Conservation (phyloP, 768 basidiomycete genomes). For the Kwoniella pini region DNA sequence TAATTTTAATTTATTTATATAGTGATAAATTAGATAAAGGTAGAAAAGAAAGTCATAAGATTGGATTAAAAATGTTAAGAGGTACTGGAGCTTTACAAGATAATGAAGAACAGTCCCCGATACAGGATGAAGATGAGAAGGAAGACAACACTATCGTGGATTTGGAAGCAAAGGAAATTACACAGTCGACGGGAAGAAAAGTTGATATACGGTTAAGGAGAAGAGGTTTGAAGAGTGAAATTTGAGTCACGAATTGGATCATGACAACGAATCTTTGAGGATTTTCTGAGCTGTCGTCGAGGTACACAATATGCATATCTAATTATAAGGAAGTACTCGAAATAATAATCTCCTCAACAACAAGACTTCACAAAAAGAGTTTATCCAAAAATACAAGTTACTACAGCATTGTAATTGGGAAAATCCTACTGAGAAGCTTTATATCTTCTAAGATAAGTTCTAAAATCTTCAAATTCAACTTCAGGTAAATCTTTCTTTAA, state of each 20-base stretch:
- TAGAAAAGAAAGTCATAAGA: conserved; percentile 10
- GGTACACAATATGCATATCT: too few species aligned
- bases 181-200: not conserved
- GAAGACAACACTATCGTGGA: not conserved
- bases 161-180: not conserved
- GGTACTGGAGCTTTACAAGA: conserved; percentile 9
- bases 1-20: conserved; percentile 39
- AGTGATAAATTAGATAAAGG: conserved; percentile 17
- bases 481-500: conserved; percentile 20
- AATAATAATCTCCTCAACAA: too few species aligned
- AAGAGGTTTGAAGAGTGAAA: not conserved
- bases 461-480: conserved; percentile 21
- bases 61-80: conserved; percentile 13
- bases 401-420: too few species aligned
- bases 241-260: too few species aligned
- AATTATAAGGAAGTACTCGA: too few species aligned
- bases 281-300: too few species aligned
- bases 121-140: not conserved
- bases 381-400: too few species aligned
- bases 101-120: not conserved
- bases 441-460: conserved; percentile 19
- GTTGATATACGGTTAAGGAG: not conserved
- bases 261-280: too few species aligned
- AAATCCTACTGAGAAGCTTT: too few species aligned
- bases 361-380: too few species aligned